Evolutionary conservation across 805 yeast genomes (phyloP), one percentile per base, ranked within the genome.

Genomic region (Metschnikowia gelsemii): DNA sequence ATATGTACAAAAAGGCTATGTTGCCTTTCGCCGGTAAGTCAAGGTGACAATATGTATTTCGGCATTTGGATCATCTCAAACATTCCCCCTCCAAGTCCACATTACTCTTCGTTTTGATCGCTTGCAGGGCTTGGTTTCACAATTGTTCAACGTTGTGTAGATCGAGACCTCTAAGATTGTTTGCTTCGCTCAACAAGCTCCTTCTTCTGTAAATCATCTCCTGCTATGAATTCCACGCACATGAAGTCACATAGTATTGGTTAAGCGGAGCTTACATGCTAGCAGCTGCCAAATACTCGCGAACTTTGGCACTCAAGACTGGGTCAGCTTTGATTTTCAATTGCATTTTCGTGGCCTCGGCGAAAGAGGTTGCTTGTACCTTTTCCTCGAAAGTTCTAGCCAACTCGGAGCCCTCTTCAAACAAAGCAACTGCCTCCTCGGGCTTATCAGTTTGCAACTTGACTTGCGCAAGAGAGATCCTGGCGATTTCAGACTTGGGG

Each of bases 331-430:
- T 80, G 55, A 93, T 79, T 59, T 83, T 80, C 59, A 81, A 69
- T 74, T 93, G 99, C 70, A 89, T 80, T 64, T 85, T 86, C 36
- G 96, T 81, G 50, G 97, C 96, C 69, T 88, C 96, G 46, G 91
- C 90, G 56, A 87, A 85, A 14, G 93, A 83, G 49, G 88, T 82
- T 42, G 96, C 93, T 70, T 88, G 96, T 41, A 85, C 73, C 70
- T 87, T 85, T 70, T 91, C 98, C 46, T 84, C 88, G 38, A 79
- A 73, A 37, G 86, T 77, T 76, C 98, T 84, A 17, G 96, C 84
- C 53, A 90, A 75, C 43, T 76, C 76, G 40, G 93, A 82, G 45
- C 91, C 84, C 58, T 82, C 86, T 69, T 87, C 93, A 62, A 91
- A 90, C 59, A 84, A 75, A 47, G 68, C 69, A 51, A 87, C 78